Conservation (phyloP, 371 early-diverging fungal genomes). For the Blastocladiella emersonii region DNA sequence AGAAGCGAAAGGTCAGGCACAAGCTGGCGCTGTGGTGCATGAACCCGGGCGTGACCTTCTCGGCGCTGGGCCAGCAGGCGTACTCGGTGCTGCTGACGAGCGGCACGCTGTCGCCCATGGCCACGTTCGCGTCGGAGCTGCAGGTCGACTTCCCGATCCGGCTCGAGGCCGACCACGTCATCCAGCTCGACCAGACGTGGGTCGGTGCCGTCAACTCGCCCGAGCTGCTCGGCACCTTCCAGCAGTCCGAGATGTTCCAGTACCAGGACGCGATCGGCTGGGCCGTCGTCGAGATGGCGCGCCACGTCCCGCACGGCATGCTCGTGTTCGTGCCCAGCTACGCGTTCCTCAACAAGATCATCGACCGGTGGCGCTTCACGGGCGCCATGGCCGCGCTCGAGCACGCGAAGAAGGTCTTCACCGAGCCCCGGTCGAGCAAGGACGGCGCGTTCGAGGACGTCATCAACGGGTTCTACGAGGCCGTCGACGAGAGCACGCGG, state of each 20-base stretch:
- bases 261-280: constrained; percentile 27
- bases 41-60: constrained; percentile 22
- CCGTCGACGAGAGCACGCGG: not conserved
- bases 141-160: constrained; percentile 20
- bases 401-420: not conserved
- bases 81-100: constrained; percentile 19
- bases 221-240: constrained; percentile 20
- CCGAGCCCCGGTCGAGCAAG: not conserved
- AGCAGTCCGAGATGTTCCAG: constrained; percentile 6
- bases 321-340: constrained; percentile 50
- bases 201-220: constrained; percentile 2
- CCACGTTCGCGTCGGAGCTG: constrained; percentile 23
- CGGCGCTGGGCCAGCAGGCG: constrained; percentile 5
- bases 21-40: constrained; percentile 22
- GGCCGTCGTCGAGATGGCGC: constrained; percentile 18
- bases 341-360: constrained; percentile 18
- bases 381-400: not conserved
- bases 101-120: constrained; percentile 30
- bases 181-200: constrained; percentile 22
- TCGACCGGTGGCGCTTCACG: not conserved
- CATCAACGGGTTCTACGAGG: not conserved
- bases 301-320: constrained; percentile 32
- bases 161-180: constrained; percentile 35
- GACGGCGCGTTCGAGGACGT: not conserved
- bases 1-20: too few species aligned